phyloP scores from a whole-genome alignment of 139 green algal genomes.

The Coelastrella sp. region DNA sequence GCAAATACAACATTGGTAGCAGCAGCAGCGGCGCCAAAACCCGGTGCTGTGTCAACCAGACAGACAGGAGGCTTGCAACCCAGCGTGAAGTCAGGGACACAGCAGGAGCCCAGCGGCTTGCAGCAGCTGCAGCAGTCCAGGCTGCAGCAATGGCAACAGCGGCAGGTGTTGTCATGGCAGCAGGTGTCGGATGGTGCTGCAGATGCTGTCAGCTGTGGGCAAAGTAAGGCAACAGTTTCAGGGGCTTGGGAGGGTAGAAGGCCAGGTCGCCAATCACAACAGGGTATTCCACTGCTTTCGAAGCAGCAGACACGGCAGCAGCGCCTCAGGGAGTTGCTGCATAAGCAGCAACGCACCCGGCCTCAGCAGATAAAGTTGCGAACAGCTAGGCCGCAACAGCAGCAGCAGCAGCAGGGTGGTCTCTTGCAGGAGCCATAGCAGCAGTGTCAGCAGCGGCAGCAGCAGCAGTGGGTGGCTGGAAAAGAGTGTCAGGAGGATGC shows the following conservation, averaged over 20 bases:
- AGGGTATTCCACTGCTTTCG: neutral
- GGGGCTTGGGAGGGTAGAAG: neutral
- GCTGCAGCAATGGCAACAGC: slow-evolving; percentile 22
- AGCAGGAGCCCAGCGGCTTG: slow-evolving; percentile 16
- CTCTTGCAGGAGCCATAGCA: neutral
- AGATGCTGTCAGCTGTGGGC: neutral
- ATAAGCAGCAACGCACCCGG: neutral
- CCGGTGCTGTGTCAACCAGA: neutral
- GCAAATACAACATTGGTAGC: neutral
- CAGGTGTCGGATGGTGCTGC: neutral
- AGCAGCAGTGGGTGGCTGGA: neutral
- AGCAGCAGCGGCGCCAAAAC: neutral
- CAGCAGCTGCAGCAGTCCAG: slow-evolving; percentile 11
- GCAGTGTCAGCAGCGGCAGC: neutral
- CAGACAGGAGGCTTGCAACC: neutral
- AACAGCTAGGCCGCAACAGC: neutral
- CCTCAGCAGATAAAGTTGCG: neutral
- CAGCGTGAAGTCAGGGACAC: neutral
- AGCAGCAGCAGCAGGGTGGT: slow-evolving; percentile 14
- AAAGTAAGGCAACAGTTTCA: neutral
- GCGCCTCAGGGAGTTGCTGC: neutral
- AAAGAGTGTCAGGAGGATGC: neutral
- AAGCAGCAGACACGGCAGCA: neutral
- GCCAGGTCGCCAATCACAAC: neutral
- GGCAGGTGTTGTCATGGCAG: neutral